phyloP scores from a whole-genome alignment of 2,329 filamentous ascomycete species.

The Pseudogymnoascus sp. region DNA sequence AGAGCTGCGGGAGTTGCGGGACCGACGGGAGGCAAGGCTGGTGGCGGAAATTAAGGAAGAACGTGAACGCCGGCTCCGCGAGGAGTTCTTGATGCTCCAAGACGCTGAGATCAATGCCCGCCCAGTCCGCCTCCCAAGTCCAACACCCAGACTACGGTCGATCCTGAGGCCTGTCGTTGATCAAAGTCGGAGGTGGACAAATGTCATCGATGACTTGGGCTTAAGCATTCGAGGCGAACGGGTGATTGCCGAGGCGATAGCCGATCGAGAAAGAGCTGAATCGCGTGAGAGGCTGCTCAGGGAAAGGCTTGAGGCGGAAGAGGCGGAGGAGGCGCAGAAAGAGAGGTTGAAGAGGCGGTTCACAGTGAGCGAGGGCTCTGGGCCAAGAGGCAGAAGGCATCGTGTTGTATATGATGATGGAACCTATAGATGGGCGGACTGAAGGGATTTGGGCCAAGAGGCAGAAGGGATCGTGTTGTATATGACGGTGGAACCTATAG shows the following conservation, averaged over 20 bases:
- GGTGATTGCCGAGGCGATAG: conserved; percentile 13
- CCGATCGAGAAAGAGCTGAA: background rate
- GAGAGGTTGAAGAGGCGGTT: conserved; percentile 21
- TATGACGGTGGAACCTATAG: conserved; percentile 27
- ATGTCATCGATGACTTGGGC: conserved; percentile 18
- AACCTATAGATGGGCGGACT: conserved; percentile 24
- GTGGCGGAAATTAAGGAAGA: conserved; percentile 14
- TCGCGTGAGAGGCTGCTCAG: conserved; percentile 16
- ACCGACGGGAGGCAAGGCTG: conserved; percentile 15
- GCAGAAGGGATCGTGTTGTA: conserved; percentile 22
- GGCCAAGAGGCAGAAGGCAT: conserved; percentile 21
- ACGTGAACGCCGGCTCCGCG: conserved; percentile 13
- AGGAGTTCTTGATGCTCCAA: conserved; percentile 20
- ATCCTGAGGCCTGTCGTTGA: conserved; percentile 21
- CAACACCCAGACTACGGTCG: conserved; percentile 17
- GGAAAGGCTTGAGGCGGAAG: conserved; percentile 7
- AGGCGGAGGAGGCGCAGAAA: conserved; percentile 21
- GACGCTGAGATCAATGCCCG: conserved; percentile 26
- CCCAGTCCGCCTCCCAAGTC: conserved; percentile 14
- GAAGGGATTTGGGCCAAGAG: conserved; percentile 21
- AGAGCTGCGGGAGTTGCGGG: conserved; percentile 13
- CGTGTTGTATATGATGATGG: conserved; percentile 27
- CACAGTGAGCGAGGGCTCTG: conserved; percentile 20
- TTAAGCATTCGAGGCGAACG: conserved; percentile 14
- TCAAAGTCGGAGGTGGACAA: conserved; percentile 16